Conservation (phyloP, 495 filamentous ascomycete species). For the Penicillium malachiteum region DNA sequence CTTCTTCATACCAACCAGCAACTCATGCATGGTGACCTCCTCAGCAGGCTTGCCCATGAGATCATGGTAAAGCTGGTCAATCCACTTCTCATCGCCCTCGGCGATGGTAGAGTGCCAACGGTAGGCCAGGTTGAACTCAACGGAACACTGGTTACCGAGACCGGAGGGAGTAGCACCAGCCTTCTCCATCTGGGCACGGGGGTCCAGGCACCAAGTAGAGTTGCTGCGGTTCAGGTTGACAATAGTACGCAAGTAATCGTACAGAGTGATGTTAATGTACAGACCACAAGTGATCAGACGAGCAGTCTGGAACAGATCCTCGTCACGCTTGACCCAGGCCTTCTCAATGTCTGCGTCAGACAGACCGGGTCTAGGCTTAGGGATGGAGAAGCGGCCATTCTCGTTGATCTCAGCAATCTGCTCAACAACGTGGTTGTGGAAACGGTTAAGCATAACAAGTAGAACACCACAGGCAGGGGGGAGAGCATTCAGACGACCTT, state of each 20-base stretch:
- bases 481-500: constrained; percentile 54
- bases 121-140: constrained; percentile 73
- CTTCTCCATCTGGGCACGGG: constrained; percentile 45
- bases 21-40: constrained; percentile 50
- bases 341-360: constrained; percentile 50
- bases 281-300: constrained; percentile 76
- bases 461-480: constrained; percentile 57
- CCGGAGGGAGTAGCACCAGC: constrained; percentile 62
- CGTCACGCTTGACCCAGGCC: constrained; percentile 72
- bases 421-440: constrained; percentile 78
- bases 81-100: constrained; percentile 65
- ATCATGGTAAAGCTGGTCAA: constrained; percentile 53
- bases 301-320: constrained; percentile 82
- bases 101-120: constrained; percentile 69
- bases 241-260: constrained; percentile 83
- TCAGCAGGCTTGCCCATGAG: constrained; percentile 56
- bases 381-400: constrained; percentile 65
- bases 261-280: constrained; percentile 80
- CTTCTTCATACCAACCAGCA: constrained; percentile 52
- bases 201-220: constrained; percentile 72
- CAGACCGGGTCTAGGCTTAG: constrained; percentile 34
- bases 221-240: constrained; percentile 76
- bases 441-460: constrained; percentile 59
- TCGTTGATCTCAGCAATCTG: constrained; percentile 71
- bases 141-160: constrained; percentile 66